Base-by-base conservation (phyloP, 2,329 filamentous ascomycete species). In the Teratosphaeria nubilosa region DNA sequence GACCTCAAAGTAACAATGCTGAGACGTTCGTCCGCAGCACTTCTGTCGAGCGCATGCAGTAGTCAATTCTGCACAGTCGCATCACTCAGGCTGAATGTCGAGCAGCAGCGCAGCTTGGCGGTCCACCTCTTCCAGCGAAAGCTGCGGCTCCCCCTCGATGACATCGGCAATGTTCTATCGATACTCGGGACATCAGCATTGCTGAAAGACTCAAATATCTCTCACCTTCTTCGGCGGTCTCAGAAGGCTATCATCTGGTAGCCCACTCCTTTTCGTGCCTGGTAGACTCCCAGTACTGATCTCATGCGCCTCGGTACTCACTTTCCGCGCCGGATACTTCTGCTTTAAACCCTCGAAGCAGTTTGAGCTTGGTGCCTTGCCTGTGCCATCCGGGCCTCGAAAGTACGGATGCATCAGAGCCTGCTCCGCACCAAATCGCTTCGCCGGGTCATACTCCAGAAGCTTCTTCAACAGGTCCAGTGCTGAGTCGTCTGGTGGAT, bases 361-460 rank as follows among this genome's bases (percentile, higher is more conserved):
- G 70, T 95, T 94, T 45, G 84, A 80, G 48, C 82, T 87, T 20
- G 94, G 83, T 60, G 64, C 57, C 57, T 65, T 68, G 10, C 66
- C 64, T 24, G 59, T 65, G n/a, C 66, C 68, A 24, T 65, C 59
- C 14, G 57, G 62, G 7, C 63, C 64, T 7, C 67, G 85, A 72
- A 99, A 99, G 73, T 96, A 97, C 0, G 88, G 85, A 66, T 96
- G 91, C 66, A 90, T 83, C n/a, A 99, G 78, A 1, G 94, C 94
- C 68, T 91, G 83, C 51, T 90, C 86, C 0, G 94, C 94, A 1
- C 90, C 95, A 58, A 97, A 79, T 3, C 94, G 84, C 72, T 91
- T 91, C 56, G 87, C 83, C 0, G 94, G 94, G 72, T 99, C 92
- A 72, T 97, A 99, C 68, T 96, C 90, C 11, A 99, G 81, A 54